Evolutionary conservation across 129 eudicot genomes (phyloP).

Genomic region (Helianthus tuberosus): DNA sequence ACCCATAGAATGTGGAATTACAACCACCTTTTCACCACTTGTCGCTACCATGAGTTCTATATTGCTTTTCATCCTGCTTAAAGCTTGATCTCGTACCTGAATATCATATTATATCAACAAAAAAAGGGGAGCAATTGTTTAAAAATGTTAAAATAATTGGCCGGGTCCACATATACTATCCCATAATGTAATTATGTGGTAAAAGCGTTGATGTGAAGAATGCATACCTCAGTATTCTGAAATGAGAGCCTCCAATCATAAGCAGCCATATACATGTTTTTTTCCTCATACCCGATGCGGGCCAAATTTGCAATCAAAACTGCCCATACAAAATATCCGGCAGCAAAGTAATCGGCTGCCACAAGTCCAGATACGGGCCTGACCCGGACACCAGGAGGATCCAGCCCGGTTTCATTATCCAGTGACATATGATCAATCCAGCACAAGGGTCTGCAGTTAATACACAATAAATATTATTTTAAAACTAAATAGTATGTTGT

Average conservation of each 20-base stretch:
- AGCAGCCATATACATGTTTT: conserved; percentile 84
- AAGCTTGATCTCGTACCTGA: conserved; percentile 11
- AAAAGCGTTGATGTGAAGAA: background rate
- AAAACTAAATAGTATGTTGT: background rate
- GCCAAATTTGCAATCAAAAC: conserved; percentile 73
- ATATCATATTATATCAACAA: background rate
- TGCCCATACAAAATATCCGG: conserved; percentile 43
- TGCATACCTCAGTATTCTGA: conserved; percentile 61
- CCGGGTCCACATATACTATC: too few species aligned
- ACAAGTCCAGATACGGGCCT: conserved; percentile 86
- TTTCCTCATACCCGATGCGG: conserved; percentile 77
- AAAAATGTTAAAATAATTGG: too few species aligned
- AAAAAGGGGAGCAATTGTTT: background rate
- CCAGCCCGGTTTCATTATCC: conserved; percentile 83
- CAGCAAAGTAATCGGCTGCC: conserved; percentile 83
- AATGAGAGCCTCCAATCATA: conserved; percentile 44
- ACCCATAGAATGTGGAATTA: conserved; percentile 87
- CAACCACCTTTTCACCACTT: conserved; percentile 66
- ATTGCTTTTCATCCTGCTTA: conserved; percentile 21
- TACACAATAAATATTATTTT: background rate
- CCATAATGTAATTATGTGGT: background rate
- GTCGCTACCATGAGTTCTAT: conserved; percentile 12
- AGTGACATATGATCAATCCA: conserved; percentile 85
- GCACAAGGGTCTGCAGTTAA: conserved; percentile 63
- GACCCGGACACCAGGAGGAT: conserved; percentile 73